phyloP scores from a whole-genome alignment of 1,284 basidiomycete species.

The Golubevia sp. region DNA sequence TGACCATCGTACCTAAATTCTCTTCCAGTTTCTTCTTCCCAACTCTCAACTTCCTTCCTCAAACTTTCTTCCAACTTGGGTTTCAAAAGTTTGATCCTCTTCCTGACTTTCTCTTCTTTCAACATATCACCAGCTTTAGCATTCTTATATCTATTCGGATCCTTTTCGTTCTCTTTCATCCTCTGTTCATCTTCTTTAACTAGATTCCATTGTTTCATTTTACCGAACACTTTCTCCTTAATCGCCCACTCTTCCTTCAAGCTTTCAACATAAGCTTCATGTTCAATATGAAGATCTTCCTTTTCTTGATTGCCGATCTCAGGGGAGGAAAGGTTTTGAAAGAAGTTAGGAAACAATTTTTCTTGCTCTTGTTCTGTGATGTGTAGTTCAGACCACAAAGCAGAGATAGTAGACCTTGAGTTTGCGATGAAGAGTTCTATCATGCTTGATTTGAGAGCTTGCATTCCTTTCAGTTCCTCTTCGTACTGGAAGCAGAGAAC shows the following conservation, averaged over 20 bases:
- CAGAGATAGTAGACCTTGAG: conserved; percentile 45
- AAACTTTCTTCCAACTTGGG: conserved; percentile 56
- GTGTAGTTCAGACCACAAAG: conserved; percentile 49
- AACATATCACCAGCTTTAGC: conserved; percentile 53
- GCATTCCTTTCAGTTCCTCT: conserved; percentile 54
- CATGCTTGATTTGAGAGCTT: conserved; percentile 51
- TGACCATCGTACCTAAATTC: conserved; percentile 52
- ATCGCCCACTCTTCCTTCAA: conserved; percentile 40
- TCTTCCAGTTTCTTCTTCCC: conserved; percentile 49
- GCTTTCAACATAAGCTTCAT: conserved; percentile 44
- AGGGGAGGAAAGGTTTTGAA: conserved; percentile 30
- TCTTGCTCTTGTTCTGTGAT: conserved; percentile 38
- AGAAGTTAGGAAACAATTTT: conserved; percentile 41
- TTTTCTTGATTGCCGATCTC: conserved; percentile 1
- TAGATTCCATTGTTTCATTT: conserved; percentile 44
- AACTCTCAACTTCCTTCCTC: conserved; percentile 44
- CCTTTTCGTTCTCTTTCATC: conserved; percentile 32
- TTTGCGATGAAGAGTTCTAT: conserved; percentile 53
- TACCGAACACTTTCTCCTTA: conserved; percentile 44
- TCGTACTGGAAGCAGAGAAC: conserved; percentile 26
- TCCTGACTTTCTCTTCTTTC: conserved; percentile 58
- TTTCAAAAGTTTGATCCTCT: conserved; percentile 56
- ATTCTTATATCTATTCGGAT: conserved; percentile 43
- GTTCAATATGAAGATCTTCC: conserved; percentile 29
- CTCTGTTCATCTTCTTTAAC: conserved; percentile 43